phyloP scores from a whole-genome alignment of 2,329 filamentous ascomycete species.

The Hortaea sp. region DNA sequence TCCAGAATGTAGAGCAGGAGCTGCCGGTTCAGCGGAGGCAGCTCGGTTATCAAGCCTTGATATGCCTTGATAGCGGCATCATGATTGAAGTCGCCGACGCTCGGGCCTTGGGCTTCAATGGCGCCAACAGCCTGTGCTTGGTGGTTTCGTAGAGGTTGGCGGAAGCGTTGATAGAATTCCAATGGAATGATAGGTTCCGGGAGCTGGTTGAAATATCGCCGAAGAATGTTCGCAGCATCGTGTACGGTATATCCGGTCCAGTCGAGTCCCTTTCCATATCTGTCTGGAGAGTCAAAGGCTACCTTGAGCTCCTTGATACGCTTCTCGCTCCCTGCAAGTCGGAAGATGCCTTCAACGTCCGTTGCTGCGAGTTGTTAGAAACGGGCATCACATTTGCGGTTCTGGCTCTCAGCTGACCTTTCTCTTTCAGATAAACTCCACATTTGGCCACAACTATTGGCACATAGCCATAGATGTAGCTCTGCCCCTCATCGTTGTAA shows the following conservation, averaged over 20 bases:
- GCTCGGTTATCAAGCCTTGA: constrained; percentile 80
- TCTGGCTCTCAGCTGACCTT: constrained; percentile 51
- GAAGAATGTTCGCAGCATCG: constrained; percentile 91
- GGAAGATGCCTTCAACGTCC: constrained; percentile 91
- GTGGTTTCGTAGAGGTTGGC: constrained; percentile 65
- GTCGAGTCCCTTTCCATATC: constrained; percentile 91
- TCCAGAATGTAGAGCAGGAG: constrained; percentile 92
- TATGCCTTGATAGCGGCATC: constrained; percentile 69
- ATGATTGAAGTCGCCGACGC: constrained; percentile 64
- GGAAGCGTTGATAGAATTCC: constrained; percentile 84
- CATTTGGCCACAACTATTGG: constrained; percentile 98
- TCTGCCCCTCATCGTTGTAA: constrained; percentile 82
- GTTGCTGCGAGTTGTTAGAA: constrained; percentile 52
- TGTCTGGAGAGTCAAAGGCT: constrained; percentile 85
- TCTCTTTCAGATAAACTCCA: constrained; percentile 94
- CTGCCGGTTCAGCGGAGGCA: constrained; percentile 88
- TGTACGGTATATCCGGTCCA: constrained; percentile 98
- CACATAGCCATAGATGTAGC: constrained; percentile 97
- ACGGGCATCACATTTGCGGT: too few relatives aligned
- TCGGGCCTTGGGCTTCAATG: constrained; percentile 53
- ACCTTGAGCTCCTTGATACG: constrained; percentile 93
- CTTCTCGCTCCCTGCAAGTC: constrained; percentile 90
- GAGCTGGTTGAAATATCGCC: constrained; percentile 89
- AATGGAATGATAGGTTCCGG: constrained; percentile 94
- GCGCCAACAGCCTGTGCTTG: constrained; percentile 61